phyloP scores from a whole-genome alignment of 2,329 filamentous ascomycete species.

The Cladosporium cucumerinum region DNA sequence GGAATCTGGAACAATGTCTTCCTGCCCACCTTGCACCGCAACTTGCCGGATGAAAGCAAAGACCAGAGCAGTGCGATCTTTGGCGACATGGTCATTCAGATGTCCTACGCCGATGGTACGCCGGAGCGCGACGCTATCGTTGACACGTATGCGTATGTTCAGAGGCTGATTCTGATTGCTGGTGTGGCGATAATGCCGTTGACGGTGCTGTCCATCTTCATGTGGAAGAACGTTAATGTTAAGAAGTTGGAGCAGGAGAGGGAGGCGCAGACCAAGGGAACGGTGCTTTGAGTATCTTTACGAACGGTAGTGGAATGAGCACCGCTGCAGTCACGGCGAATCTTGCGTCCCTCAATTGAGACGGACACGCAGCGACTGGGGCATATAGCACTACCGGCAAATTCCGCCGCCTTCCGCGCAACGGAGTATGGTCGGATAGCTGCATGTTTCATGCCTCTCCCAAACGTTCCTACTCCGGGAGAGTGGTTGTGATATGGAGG shows the following conservation, averaged over 20 bases:
- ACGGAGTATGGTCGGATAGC: not conserved
- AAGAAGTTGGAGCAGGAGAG: constrained; percentile 27
- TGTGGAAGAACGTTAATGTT: constrained; percentile 25
- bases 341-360: not conserved
- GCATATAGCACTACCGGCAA: not conserved
- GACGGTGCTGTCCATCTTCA: constrained; percentile 16
- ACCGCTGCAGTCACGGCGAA: not conserved
- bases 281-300: not conserved
- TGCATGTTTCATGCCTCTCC: not conserved
- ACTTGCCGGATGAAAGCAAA: constrained; percentile 14
- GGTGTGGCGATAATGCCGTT: constrained; percentile 23
- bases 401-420: not conserved
- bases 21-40: constrained; percentile 19
- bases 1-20: constrained; percentile 28
- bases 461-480: not conserved
- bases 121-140: constrained; percentile 45
- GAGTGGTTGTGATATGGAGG: not conserved
- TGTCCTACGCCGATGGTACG: constrained; percentile 51
- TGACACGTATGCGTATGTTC: constrained; percentile 34
- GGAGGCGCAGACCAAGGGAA: constrained; percentile 16
- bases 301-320: not conserved
- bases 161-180: constrained; percentile 37
- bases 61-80: constrained; percentile 42
- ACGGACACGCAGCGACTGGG: not conserved
- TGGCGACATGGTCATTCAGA: constrained; percentile 51